Conservation (phyloP, 148 eudicot species). For the Mesembryanthemum crystallinum region DNA sequence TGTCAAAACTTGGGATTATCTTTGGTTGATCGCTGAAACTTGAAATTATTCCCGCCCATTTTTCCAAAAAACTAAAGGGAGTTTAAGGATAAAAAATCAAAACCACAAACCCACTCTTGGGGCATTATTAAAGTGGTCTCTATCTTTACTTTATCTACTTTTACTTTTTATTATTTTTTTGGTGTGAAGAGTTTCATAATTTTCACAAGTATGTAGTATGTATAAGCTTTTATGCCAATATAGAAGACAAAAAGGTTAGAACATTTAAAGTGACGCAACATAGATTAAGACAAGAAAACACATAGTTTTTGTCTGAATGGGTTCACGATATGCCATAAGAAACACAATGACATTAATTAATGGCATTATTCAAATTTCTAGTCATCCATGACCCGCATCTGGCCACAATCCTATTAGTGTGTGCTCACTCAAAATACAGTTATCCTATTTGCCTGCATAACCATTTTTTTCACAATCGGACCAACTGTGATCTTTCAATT, state of each 20-base stretch:
- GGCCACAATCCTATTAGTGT: not conserved
- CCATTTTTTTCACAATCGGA: slow-evolving; percentile 83
- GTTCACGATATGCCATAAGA: not conserved
- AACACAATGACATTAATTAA: not conserved
- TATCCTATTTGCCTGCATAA: slow-evolving; percentile 53
- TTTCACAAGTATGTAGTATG: no score
- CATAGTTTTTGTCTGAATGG: not conserved
- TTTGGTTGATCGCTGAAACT: no score
- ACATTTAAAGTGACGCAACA: not conserved
- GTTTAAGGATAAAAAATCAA: no score
- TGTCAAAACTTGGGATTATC: no score
- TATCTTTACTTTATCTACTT: not conserved
- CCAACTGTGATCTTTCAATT: slow-evolving; percentile 61
- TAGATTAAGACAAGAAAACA: not conserved
- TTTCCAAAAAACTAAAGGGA: no score
- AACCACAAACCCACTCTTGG: no score
- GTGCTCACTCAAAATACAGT: not conserved
- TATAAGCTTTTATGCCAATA: no score
- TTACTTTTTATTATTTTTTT: no score
- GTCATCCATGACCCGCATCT: not conserved
- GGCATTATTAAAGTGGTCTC: not conserved
- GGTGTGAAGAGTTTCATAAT: no score
- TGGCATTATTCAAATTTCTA: not conserved
- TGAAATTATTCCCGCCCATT: no score
- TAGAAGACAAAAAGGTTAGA: no score